Percentiles rank a stretch among this genome's conserved stretches.
Conservation (phyloP, 140 eudicot genomes). For the Cichorium intybus region DNA sequence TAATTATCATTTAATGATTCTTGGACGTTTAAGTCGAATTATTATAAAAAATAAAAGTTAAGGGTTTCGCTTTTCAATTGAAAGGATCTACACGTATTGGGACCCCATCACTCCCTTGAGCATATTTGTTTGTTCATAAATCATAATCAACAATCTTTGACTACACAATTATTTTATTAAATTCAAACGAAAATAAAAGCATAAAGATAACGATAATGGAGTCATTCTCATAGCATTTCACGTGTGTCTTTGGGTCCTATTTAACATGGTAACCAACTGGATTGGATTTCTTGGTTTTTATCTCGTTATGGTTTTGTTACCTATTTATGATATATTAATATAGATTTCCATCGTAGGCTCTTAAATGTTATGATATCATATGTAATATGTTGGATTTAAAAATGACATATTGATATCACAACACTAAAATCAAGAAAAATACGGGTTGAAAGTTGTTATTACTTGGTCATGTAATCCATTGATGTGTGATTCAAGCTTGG, state of each 20-base stretch:
- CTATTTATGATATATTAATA: not conserved
- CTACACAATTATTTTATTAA: slow-evolving; percentile 17
- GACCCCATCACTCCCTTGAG: slow-evolving; percentile 30
- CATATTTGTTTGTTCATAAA: slow-evolving; percentile 33
- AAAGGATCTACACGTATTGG: slow-evolving; percentile 29
- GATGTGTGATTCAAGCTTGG: not conserved
- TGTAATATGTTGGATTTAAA: not conserved
- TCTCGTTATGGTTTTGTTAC: not conserved
- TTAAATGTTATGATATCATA: not conserved
- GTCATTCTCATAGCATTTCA: slow-evolving; percentile 35
- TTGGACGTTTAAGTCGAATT: not conserved
- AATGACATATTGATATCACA: too few relatives aligned
- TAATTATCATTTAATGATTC: slow-evolving; percentile 10
- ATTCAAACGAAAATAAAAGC: not conserved
- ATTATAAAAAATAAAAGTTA: not conserved
- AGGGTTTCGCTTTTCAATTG: slow-evolving; percentile 29
- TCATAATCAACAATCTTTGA: slow-evolving; percentile 31
- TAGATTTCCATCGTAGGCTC: not conserved
- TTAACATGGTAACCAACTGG: slow-evolving; percentile 16
- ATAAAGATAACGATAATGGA: slow-evolving; percentile 28
- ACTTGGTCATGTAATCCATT: not conserved
- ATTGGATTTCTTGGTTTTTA: slow-evolving; percentile 7
- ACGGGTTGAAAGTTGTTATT: too few relatives aligned
- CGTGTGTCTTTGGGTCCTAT: slow-evolving; percentile 37
- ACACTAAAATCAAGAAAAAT: not conserved